Percentiles rank a stretch among this genome's conserved stretches.
Evolutionary conservation across 1,139 yeast species (phyloP).

Genomic region (Blastobotrys persicus): DNA sequence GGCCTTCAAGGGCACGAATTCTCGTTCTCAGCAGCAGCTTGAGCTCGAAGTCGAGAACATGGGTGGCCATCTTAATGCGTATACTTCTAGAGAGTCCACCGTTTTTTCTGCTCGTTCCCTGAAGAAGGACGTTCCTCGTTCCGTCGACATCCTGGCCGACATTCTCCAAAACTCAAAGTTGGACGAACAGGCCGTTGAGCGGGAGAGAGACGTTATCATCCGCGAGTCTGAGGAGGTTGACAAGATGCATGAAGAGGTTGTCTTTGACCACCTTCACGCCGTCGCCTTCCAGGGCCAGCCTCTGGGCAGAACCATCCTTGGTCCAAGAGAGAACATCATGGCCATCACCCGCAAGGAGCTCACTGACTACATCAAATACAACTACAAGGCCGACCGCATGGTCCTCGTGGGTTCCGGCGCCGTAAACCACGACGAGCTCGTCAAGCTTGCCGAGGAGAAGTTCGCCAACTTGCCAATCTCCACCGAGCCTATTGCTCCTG

Average conservation of each 20-base stretch:
- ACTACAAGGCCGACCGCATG: slow-evolving; percentile 96
- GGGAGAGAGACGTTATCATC: slow-evolving; percentile 92
- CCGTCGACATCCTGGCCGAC: slow-evolving; percentile 86
- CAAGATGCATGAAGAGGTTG: slow-evolving; percentile 97
- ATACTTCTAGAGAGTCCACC: slow-evolving; percentile 95
- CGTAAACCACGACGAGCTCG: slow-evolving; percentile 82
- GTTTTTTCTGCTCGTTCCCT: slow-evolving; percentile 93
- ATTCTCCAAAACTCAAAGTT: slow-evolving; percentile 82
- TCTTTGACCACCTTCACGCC: slow-evolving; percentile 93
- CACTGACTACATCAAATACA: slow-evolving; percentile 72
- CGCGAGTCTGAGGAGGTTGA: slow-evolving; percentile 98
- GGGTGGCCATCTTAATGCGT: slow-evolving; percentile 96
- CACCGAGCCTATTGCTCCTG: slow-evolving; percentile 61
- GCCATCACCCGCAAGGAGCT: slow-evolving; percentile 76
- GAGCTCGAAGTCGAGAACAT: slow-evolving; percentile 94
- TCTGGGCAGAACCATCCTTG: slow-evolving; percentile 93
- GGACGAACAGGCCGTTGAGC: slow-evolving; percentile 82
- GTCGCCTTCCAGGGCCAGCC: slow-evolving; percentile 90
- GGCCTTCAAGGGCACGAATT: slow-evolving; percentile 90
- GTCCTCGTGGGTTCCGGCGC: slow-evolving; percentile 95
- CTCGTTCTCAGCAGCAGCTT: slow-evolving; percentile 75
- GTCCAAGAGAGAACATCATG: slow-evolving; percentile 86
- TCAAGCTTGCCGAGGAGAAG: slow-evolving; percentile 66
- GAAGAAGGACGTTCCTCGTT: slow-evolving; percentile 73
- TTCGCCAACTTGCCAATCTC: slow-evolving; percentile 77